These are phyloP conservation scores for Ogataea trehaloabstinens DNA, from an alignment of 805 yeast species.

Conservation along the genomic window DNA sequence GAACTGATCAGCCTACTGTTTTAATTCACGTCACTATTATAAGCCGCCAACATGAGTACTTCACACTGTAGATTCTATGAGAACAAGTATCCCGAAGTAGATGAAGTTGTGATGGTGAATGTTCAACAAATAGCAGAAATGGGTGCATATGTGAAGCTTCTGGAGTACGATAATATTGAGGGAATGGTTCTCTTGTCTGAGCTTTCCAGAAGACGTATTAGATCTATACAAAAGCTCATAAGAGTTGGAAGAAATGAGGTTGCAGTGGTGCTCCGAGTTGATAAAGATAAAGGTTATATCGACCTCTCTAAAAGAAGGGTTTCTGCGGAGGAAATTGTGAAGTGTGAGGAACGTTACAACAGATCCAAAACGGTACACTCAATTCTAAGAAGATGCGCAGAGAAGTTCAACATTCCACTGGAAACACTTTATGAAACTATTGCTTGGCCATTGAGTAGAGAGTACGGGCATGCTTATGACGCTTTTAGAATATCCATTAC, in stretches of 20 bases:
- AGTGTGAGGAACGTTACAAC: conserved; percentile 96
- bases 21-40: too few relatives aligned
- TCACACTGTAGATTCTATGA: conserved; percentile 96
- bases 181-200: conserved; percentile 97
- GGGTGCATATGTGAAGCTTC: conserved; percentile 97
- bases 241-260: conserved; percentile 99
- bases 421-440: conserved; percentile 82
- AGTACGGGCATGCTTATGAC: conserved; percentile 95
- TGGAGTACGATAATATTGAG: conserved; percentile 97
- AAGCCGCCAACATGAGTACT: conserved; percentile 69
- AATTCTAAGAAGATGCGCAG: conserved; percentile 97
- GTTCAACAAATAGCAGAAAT: conserved; percentile 98
- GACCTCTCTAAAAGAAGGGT: conserved; percentile 97
- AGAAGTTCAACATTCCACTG: conserved; percentile 84
- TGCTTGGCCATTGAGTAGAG: conserved; percentile 97
- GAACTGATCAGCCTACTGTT: too few relatives aligned
- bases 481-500: conserved; percentile 96
- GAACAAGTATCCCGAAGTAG: conserved; percentile 98
- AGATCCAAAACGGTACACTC: conserved; percentile 97
- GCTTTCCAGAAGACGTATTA: conserved; percentile 96
- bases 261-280: conserved; percentile 96
- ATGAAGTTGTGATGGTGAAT: conserved; percentile 98
- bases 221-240: conserved; percentile 95
- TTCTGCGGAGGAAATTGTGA: conserved; percentile 93
- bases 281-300: conserved; percentile 97